Base-by-base conservation (phyloP, 2,329 filamentous ascomycete genomes). In the Ustulina deusta region DNA sequence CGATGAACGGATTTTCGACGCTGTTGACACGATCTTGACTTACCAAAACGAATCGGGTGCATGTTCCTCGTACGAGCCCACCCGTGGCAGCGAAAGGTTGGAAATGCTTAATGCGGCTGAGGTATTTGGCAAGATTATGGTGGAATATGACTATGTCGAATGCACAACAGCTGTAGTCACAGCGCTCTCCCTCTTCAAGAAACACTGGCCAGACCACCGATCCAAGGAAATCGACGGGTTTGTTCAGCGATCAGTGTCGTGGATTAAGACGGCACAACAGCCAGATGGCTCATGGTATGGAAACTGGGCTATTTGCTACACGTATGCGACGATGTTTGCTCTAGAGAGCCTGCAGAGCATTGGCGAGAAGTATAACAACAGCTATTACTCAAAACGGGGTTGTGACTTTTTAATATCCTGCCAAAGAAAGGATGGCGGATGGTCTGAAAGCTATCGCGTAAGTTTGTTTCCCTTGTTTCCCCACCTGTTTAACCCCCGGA, bases 111-210 rank as follows among this genome's bases (percentile, higher is more conserved):
- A 99, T 76, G 95, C 95, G 0, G 96, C 96, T 1, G 96, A 99
- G 78, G 94, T 99, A 0, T 99, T 99, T 79, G 94, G 93, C 15
- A 88, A 90, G 22, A 99, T 99, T 81, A 99, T 99, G 96, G 91
- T 99, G 61, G 95, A 98, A 77, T 99, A 99, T 79, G 93, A 97
- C 78, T 98, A 99, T 76, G 94, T 95, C 0, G 96, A 99, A 80
- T 99, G 96, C 83, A 99, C 96, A 0, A 98, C 96, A 2, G 94
- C 96, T 0, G 93, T 94, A 34, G 92, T 99, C 3, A 97, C 93
- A 1, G 94, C 93, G 0, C 84, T 99, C 22, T 91, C 91, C 4
- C 84, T 95, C 1, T 98, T 98, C 83, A 87, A 88, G 72, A 86
- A 91, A 75, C 86, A 92, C 78, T 97, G 93, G 84, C 93, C 95